A percentile compares a stretch with the other conserved stretches of the same genome.
Evolutionary conservation across 768 basidiomycete genomes (phyloP).

Genomic region (Lenzites betulinus): DNA sequence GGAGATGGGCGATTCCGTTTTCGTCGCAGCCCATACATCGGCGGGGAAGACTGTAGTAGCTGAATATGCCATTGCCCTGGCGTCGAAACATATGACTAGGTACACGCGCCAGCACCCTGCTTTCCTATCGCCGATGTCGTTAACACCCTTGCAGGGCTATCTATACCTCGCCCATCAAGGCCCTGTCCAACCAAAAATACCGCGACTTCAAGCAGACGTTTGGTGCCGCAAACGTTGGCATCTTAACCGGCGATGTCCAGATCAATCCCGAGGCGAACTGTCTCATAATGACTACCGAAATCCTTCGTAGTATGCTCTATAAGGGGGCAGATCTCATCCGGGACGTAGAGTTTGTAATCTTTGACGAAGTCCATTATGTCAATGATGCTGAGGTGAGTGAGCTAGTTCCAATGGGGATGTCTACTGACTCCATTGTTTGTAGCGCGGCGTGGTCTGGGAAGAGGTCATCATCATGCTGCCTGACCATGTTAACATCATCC

Average conservation of each 20-base stretch:
- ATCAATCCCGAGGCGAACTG: conserved; percentile 98
- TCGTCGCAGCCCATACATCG: conserved; percentile 99
- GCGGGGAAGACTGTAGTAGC: conserved; percentile 99
- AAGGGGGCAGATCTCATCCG: conserved; percentile 98
- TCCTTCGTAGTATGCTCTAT: conserved; percentile 96
- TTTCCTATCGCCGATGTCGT: neutral
- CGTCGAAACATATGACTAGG: conserved; percentile 99
- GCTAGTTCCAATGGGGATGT: neutral
- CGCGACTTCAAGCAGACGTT: conserved; percentile 98
- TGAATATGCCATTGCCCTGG: conserved; percentile 96
- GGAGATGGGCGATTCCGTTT: conserved; percentile 96
- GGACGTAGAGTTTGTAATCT: conserved; percentile 99
- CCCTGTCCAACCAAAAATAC: conserved; percentile 98
- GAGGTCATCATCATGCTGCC: conserved; percentile 99
- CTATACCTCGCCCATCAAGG: conserved; percentile 98
- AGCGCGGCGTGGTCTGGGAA: conserved; percentile 99
- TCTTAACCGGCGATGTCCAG: conserved; percentile 97
- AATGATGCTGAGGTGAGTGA: conserved; percentile 90
- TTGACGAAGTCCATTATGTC: conserved; percentile 99
- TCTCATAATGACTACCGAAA: conserved; percentile 98
- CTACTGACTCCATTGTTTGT: neutral
- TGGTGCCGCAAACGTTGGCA: conserved; percentile 87
- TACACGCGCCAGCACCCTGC: conserved; percentile 33
- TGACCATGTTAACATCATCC: conserved; percentile 96
- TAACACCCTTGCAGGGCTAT: conserved; percentile 66